A percentile compares a stretch with the other conserved stretches of the same genome.
These are phyloP conservation scores for Globisporangium recalcitrans DNA, from an alignment of 352 stramenopile species.

Conservation along the genomic window DNA sequence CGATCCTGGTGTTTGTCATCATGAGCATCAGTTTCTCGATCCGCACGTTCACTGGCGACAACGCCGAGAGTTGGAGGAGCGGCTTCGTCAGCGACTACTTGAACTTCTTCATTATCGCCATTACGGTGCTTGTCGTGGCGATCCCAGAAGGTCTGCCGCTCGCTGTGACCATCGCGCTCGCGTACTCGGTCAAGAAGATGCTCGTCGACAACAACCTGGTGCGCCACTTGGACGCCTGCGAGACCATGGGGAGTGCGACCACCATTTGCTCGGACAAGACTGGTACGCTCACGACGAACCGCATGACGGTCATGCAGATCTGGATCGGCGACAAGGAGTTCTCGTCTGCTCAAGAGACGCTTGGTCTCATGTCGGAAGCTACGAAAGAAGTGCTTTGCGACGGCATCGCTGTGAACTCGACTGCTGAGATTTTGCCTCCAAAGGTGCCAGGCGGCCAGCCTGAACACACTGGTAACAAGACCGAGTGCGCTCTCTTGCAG, in stretches of 20 bases:
- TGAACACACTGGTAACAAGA: slow-evolving; percentile 70
- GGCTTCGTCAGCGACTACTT: slow-evolving; percentile 40
- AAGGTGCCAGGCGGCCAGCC: slow-evolving; percentile 38
- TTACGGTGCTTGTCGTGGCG: slow-evolving; percentile 90
- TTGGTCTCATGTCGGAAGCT: slow-evolving; percentile 22
- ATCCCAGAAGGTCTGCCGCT: slow-evolving; percentile 96
- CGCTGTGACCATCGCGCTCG: slow-evolving; percentile 94
- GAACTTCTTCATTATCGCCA: slow-evolving; percentile 63
- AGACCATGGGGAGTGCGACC: slow-evolving; percentile 91
- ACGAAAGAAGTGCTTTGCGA: slow-evolving; percentile 38
- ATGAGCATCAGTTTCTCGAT: slow-evolving; percentile 54
- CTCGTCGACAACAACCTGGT: slow-evolving; percentile 88
- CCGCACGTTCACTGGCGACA: slow-evolving; percentile 24
- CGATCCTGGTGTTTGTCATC: slow-evolving; percentile 52
- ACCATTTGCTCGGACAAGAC: slow-evolving; percentile 95
- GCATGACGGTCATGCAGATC: slow-evolving; percentile 92
- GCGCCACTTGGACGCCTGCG: slow-evolving; percentile 72
- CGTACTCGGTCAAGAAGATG: slow-evolving; percentile 90
- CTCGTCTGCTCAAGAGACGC: slow-evolving; percentile 23
- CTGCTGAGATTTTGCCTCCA: slow-evolving; percentile 46
- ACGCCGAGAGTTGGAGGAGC: slow-evolving; percentile 28
- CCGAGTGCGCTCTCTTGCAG: slow-evolving; percentile 53
- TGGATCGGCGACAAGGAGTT: slow-evolving; percentile 61
- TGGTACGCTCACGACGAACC: slow-evolving; percentile 93
- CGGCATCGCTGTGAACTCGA: slow-evolving; percentile 54